Evolutionary conservation across 2,329 filamentous ascomycete genomes (phyloP), one percentile per base, ranked within the genome.

Genomic region (Botrytis paeoniae): DNA sequence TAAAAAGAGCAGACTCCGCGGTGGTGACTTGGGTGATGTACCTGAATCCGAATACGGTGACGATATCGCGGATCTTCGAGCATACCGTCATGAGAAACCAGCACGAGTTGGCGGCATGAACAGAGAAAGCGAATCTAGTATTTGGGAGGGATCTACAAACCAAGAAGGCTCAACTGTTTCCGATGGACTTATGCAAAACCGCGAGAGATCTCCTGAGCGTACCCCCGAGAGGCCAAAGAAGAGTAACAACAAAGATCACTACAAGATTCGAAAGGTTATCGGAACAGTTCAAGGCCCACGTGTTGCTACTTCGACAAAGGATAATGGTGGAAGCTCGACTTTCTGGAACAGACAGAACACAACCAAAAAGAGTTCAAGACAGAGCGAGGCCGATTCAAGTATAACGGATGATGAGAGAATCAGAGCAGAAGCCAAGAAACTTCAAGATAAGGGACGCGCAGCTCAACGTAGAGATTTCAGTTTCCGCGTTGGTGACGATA

Each of bases 81-180:
- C 89, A 48, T 98, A 98, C 85, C 92, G 95, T 37, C 88, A 94
- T 80, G 95, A 98, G 84, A 93, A 91, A 81, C 85, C 94, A 2
- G 95, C 95, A 0, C 88, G 92, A 69, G 94, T 98, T 2, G 95
- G 95, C 51, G 95, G 95, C 32, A 85, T 98, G 81, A 98, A 98
- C 83, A 91, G 91, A 78, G 86, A 92, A 77, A 87, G 91, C 61
- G 95, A 98, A 77, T 92, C 91, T 74, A 92, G 90, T 74, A 85
- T 89, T 76, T 97, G 93, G 87, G 93, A 97, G 80, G 93, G 93
- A 62, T 88, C 86, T 20, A 89, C 89, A 48, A 87, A 85, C n/a
- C 89, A 89, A 54, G 87, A 78, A 69, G 71, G 70, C 18, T 77
- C 74, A 4, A 73, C 75, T 1, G 77, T 76, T 45, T 76, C 79